Conservation (phyloP, 2,329 filamentous ascomycete species). For the Fusarium algeriense region DNA sequence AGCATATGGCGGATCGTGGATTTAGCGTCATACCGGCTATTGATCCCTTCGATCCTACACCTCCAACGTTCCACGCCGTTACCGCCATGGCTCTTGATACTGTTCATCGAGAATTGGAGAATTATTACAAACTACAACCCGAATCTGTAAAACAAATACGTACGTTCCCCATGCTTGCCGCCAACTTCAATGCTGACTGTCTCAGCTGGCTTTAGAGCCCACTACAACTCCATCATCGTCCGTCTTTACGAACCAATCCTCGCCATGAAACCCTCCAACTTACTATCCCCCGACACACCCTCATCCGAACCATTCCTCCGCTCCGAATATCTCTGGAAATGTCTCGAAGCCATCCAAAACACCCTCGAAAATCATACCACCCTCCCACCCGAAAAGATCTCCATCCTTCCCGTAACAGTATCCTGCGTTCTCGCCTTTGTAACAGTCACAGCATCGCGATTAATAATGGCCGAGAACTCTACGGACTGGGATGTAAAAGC, state of each 20-base stretch:
- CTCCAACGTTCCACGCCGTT: slow-evolving; percentile 41
- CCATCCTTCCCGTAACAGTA: slow-evolving; percentile 49
- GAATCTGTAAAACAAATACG: slow-evolving; percentile 39
- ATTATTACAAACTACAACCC: slow-evolving; percentile 39
- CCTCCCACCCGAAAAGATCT: slow-evolving; percentile 45
- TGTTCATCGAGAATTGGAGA: slow-evolving; percentile 51
- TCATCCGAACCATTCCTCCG: slow-evolving; percentile 45
- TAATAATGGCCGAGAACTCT: slow-evolving; percentile 52
- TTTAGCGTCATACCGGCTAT: slow-evolving; percentile 38
- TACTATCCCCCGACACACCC: slow-evolving; percentile 27
- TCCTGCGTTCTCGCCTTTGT: slow-evolving; percentile 51
- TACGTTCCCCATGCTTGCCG: neutral
- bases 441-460: slow-evolving; percentile 52
- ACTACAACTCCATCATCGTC: slow-evolving; percentile 51
- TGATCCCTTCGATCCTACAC: slow-evolving; percentile 43
- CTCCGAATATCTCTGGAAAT: slow-evolving; percentile 54
- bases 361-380: slow-evolving; percentile 46
- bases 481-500: slow-evolving; percentile 53
- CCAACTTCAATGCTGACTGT: rapidly evolving
- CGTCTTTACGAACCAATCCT: slow-evolving; percentile 56
- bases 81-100: slow-evolving; percentile 52
- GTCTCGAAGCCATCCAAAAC: slow-evolving; percentile 47
- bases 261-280: slow-evolving; percentile 41
- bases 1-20: slow-evolving; percentile 50
- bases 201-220: slow-evolving; percentile 51